Evolutionary conservation across 1,284 basidiomycete genomes (phyloP), one percentile per base, ranked within the genome.

Genomic region (Rhodotorula sp.): DNA sequence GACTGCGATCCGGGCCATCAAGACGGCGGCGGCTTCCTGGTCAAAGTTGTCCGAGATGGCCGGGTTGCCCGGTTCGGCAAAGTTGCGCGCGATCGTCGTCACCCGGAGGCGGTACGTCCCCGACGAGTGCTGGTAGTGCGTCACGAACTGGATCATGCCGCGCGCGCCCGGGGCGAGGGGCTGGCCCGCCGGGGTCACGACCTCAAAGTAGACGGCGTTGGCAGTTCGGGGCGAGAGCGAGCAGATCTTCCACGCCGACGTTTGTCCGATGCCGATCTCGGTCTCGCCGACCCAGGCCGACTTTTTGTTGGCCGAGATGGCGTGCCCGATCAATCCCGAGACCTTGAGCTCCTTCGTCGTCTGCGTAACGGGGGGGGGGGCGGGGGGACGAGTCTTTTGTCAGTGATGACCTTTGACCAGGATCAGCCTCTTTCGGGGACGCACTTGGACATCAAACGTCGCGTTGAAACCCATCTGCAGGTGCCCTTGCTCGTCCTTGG

Each of bases 341-440:
- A 99, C 94, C 82, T 95, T 97, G 78, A 99, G 87, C 82, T 99
- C 97, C 84, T 99, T 99, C 62, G 95, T 98, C 5, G 95, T 97
- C 90, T 95, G 80, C 14, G 28, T 2, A 23, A 34, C 6, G 34
- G 34, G 8, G 0, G 34, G 34, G 8, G 0, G 18, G n/a, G n/a
- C 5, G 2, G 19, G 7, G n/a, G 15, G 43, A 23, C 21, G 26
- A 19, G 26, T 28, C 45, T n/a, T 14, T 14, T 18, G 31, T 34
- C 31, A 5, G 38, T 43, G 34, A 34, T 34, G 34, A 34, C 34
- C 34, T 6, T 34, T 34, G 34, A 34, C 34, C 34, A 34, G 34
- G 34, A 6, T 16, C n/a, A 34, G 21, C 18, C 18, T 26, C 45
- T 4, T 16, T 28, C 26, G 31, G 21, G 31, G 3, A 81, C 84